phyloP scores from a whole-genome alignment of 2,329 filamentous ascomycete species.

The Paraphoma chrysanthemicola region DNA sequence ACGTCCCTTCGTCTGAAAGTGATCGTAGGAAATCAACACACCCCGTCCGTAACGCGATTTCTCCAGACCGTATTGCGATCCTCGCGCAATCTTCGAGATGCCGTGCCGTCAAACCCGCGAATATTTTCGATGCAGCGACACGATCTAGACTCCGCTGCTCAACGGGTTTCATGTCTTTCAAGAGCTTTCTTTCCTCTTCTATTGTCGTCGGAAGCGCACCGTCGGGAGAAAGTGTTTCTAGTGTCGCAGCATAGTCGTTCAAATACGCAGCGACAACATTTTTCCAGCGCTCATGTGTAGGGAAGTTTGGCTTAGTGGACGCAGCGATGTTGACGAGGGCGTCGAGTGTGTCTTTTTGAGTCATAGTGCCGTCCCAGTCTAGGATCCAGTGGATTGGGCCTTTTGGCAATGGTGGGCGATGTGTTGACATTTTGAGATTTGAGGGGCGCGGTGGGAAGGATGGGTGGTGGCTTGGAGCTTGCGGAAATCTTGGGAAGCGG shows the following conservation, averaged over 20 bases:
- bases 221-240: constrained; percentile 33
- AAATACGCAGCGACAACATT: constrained; percentile 50
- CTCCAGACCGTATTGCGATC: constrained; percentile 34
- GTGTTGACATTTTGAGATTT: constrained; percentile 17
- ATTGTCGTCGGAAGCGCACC: constrained; percentile 37
- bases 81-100: constrained; percentile 37
- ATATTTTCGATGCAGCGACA: constrained; percentile 49
- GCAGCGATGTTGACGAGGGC: constrained; percentile 49
- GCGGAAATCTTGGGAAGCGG: neutral
- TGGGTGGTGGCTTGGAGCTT: neutral
- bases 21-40: constrained; percentile 43
- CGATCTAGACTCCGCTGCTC: constrained; percentile 52
- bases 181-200: constrained; percentile 46
- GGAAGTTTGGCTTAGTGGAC: constrained; percentile 28
- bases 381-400: constrained; percentile 47
- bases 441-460: neutral
- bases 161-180: constrained; percentile 45
- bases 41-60: constrained; percentile 46
- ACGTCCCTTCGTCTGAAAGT: constrained; percentile 9
- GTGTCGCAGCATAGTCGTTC: constrained; percentile 46
- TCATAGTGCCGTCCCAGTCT: constrained; percentile 59
- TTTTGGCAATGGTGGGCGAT: neutral
- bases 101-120: constrained; percentile 43
- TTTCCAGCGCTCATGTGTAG: constrained; percentile 43
- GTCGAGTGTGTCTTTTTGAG: constrained; percentile 53